Evolutionary conservation across 2,329 filamentous ascomycete species (phyloP).

Genomic region (Ophiobolus disseminans): DNA sequence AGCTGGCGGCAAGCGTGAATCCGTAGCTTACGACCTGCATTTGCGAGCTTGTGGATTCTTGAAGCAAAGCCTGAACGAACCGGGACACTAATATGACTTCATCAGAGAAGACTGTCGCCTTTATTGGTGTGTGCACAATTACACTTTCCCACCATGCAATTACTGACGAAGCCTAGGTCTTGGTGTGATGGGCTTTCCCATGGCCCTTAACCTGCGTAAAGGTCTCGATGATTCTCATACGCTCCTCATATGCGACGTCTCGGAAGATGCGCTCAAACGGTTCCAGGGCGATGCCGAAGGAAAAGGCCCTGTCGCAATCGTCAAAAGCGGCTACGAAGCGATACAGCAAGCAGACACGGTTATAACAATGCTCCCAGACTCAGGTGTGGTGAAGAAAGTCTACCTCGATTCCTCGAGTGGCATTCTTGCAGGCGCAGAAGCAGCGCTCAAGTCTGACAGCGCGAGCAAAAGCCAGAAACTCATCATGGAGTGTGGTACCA

Average conservation of each 20-base stretch:
- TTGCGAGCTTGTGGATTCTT: too few relatives aligned
- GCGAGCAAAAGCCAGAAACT: slow-evolving; percentile 63
- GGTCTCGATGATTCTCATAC: slow-evolving; percentile 41
- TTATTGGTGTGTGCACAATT: slow-evolving; percentile 23
- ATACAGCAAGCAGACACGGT: slow-evolving; percentile 49
- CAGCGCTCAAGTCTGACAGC: slow-evolving; percentile 30
- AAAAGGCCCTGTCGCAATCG: slow-evolving; percentile 46
- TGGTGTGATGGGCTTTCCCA: slow-evolving; percentile 53
- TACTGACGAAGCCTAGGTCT: slow-evolving; percentile 34
- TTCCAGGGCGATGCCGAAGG: slow-evolving; percentile 49
- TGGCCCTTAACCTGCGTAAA: slow-evolving; percentile 51
- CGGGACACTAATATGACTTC: slow-evolving; percentile 19
- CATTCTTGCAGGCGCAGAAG: slow-evolving; percentile 49
- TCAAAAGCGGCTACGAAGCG: slow-evolving; percentile 50
- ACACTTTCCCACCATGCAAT: not conserved
- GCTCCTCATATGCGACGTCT: slow-evolving; percentile 51
- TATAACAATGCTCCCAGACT: slow-evolving; percentile 53
- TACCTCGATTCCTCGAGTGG: slow-evolving; percentile 53
- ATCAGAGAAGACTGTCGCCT: slow-evolving; percentile 30
- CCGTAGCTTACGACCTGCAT: too few relatives aligned
- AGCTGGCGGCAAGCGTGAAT: too few relatives aligned
- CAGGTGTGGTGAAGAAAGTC: slow-evolving; percentile 47
- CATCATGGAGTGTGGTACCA: slow-evolving; percentile 97
- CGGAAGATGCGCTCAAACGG: slow-evolving; percentile 41
- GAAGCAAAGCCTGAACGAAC: too few relatives aligned